Evolutionary conservation across 1,284 basidiomycete species (phyloP), one percentile per base, ranked within the genome.

Genomic region (Cutaneotrichosporon sp.): DNA sequence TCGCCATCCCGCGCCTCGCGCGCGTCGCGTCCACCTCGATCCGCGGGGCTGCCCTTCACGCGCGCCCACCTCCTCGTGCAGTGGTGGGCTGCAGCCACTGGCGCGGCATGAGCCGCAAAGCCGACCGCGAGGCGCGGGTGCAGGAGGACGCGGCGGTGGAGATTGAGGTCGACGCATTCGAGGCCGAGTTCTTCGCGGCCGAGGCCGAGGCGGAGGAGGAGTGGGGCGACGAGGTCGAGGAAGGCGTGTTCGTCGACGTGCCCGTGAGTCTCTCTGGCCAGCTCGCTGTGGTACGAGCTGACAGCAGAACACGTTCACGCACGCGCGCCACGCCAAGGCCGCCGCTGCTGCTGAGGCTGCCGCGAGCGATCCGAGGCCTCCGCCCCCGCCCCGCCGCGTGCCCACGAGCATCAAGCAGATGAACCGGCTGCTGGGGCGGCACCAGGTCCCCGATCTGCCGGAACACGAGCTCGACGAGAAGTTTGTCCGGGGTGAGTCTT

Each of bases 401-500:
- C 36, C 43, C 4, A 45, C 29, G 2, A 60, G 20, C 0, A 77
- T 77, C 60, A 78, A 77, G 59, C 68, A 72, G 45, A 69, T 78
- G 29, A 77, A 78, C 59, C 59, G 69, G 27, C 63, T 77, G 2
- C 58, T 78, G 27, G 65, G 69, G 0, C 57, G 69, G 20, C 70
- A 73, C 34, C 27, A 60, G 10, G 52, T 58, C 10, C 65, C 69
- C 1, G 69, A 73, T 18, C 62, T 80, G 13, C 69, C 69, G 1
- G 79, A 80, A 45, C 63, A 69, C 20, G 79, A 80, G 47, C 69
- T 80, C 8, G 73, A 77, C 25, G 79, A 80, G 68, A 68, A 68
- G 54, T 80, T 80, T 64, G 76, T 79, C 20, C 66, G 73, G 59
- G 79, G 79, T 79, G 51, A 36, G 72, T 68, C 7, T n/a, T n/a